These are phyloP conservation scores for Neonectria neomacrospora DNA, from an alignment of 2,329 filamentous ascomycete genomes.

Conservation along the genomic window DNA sequence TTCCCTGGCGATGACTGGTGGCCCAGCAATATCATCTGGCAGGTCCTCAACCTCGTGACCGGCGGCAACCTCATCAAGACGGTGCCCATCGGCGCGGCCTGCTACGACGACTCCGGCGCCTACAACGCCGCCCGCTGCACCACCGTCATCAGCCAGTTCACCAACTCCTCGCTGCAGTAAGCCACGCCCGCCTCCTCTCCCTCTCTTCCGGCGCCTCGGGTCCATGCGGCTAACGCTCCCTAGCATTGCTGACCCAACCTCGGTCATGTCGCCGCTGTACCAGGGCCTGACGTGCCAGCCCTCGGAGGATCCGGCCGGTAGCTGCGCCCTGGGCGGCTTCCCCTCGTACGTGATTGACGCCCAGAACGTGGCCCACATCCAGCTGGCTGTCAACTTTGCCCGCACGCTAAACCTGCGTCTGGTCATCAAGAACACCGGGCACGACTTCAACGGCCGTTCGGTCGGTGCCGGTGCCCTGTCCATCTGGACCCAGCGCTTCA, in stretches of 20 bases:
- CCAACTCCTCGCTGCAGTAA: conserved; percentile 39
- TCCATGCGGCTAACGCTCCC: background rate
- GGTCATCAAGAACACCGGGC: conserved; percentile 61
- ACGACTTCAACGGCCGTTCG: conserved; percentile 62
- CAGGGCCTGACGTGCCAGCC: conserved; percentile 53
- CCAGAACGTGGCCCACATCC: conserved; percentile 56
- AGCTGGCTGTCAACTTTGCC: conserved; percentile 60
- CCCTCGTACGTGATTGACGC: conserved; percentile 56
- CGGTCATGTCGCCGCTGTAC: conserved; percentile 54
- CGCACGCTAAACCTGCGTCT: conserved; percentile 57
- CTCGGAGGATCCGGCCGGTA: conserved; percentile 25
- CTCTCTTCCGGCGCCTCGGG: too few species aligned
- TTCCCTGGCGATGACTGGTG: conserved; percentile 49
- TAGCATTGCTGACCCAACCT: conserved; percentile 52
- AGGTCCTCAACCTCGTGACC: conserved; percentile 49
- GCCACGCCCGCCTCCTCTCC: background rate
- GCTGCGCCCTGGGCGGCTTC: conserved; percentile 55
- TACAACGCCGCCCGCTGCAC: conserved; percentile 45
- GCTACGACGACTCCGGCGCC: conserved; percentile 43
- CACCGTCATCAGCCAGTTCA: conserved; percentile 45
- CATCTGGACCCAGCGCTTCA: conserved; percentile 67
- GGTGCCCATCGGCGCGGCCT: conserved; percentile 47
- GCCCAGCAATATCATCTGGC: conserved; percentile 46
- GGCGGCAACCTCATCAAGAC: conserved; percentile 49
- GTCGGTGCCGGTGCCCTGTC: conserved; percentile 68